Conservation (phyloP, 139 green algal species). For the Auxenochlorella pyrenoidosa region DNA sequence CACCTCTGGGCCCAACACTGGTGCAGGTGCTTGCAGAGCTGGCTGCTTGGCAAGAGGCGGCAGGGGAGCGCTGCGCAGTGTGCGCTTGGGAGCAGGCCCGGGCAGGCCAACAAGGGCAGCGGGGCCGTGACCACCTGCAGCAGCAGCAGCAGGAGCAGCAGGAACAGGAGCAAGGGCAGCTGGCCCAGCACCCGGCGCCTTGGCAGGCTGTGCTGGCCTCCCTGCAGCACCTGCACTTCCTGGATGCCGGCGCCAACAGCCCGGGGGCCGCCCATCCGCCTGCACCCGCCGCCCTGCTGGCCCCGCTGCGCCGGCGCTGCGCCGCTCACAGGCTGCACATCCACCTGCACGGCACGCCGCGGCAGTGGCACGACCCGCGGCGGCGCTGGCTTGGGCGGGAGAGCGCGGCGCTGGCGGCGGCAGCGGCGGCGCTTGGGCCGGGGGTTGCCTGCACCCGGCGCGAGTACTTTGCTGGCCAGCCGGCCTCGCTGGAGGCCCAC, state of each 20-base stretch:
- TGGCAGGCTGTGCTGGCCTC: neutral
- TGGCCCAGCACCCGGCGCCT: neutral
- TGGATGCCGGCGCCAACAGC: slow-evolving; percentile 73
- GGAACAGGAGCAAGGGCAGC: neutral
- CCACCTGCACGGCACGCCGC: slow-evolving; percentile 59
- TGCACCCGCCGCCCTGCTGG: neutral
- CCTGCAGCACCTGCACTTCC: slow-evolving; percentile 57
- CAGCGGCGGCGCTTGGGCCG: slow-evolving; percentile 24
- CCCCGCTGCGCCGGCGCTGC: neutral
- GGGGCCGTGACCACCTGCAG: too few species aligned
- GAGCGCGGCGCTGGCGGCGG: slow-evolving; percentile 36
- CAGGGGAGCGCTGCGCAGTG: neutral
- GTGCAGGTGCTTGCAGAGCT: slow-evolving; percentile 59
- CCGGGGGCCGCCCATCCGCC: slow-evolving; percentile 58
- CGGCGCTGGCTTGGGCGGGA: slow-evolving; percentile 58
- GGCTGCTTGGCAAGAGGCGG: slow-evolving; percentile 36
- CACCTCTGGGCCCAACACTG: neutral
- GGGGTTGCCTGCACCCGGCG: slow-evolving; percentile 15
- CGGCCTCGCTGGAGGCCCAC: slow-evolving; percentile 47
- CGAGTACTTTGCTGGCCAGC: slow-evolving; percentile 47
- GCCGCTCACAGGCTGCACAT: neutral
- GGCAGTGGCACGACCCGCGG: slow-evolving; percentile 57
- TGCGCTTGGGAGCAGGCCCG: neutral
- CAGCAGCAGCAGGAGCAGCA: neutral
- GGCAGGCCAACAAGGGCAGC: neutral